phyloP scores from a whole-genome alignment of 192 early-diverging fungal species.

The Dimargaris xerosporica region DNA sequence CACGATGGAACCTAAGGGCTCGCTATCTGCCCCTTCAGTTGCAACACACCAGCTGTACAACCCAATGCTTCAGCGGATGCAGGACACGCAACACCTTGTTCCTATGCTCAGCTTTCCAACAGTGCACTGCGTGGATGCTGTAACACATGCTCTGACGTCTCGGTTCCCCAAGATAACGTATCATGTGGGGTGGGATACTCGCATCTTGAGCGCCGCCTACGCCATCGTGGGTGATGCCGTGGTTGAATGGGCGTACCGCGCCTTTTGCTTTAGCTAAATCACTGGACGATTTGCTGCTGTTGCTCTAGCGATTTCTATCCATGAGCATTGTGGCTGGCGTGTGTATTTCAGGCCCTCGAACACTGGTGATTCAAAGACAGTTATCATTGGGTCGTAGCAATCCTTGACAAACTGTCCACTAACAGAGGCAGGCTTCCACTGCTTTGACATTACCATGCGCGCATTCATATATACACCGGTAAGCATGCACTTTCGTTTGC shows the following conservation, averaged over 20 bases:
- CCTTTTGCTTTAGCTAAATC: too few species aligned
- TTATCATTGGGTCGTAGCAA: too few species aligned
- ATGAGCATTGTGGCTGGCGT: too few species aligned
- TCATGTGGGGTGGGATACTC: constrained; percentile 34
- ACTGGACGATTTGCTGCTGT: too few species aligned
- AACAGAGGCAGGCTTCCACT: too few species aligned
- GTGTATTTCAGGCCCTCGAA: too few species aligned
- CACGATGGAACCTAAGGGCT: background rate
- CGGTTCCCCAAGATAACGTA: constrained; percentile 32
- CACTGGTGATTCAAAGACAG: too few species aligned
- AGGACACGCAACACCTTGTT: background rate
- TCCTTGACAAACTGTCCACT: too few species aligned
- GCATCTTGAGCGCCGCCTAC: constrained; percentile 23
- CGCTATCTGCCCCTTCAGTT: background rate
- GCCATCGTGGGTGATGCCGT: constrained; percentile 26
- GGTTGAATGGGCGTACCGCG: constrained; percentile 30
- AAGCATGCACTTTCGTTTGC: too few species aligned
- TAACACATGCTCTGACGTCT: constrained; percentile 27
- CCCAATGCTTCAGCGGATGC: constrained; percentile 2
- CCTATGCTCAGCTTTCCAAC: constrained; percentile 20
- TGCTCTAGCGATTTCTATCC: too few species aligned
- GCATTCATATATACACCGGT: too few species aligned
- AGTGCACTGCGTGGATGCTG: constrained; percentile 24
- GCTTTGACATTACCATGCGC: too few species aligned
- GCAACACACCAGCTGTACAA: background rate